A percentile compares a stretch with the other conserved stretches of the same genome.
phyloP scores from a whole-genome alignment of 768 basidiomycete genomes.

The Mrakia frigida region DNA sequence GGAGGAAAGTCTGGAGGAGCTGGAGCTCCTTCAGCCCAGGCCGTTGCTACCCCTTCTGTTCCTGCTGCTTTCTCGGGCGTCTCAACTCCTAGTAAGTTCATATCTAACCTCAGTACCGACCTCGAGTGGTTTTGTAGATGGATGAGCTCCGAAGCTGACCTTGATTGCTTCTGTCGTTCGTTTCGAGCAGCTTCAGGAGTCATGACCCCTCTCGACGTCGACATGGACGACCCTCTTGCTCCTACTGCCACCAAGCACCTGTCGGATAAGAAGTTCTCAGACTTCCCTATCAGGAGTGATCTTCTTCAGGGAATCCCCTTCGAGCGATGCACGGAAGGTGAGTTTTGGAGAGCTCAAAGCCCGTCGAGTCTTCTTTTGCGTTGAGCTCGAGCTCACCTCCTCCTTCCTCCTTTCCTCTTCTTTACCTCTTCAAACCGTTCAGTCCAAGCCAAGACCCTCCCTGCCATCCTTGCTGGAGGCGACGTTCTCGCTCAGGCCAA shows the following conservation, averaged over 20 bases:
- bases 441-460: conserved; percentile 41
- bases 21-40: not conserved
- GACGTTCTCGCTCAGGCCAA: conserved; percentile 38
- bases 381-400: conserved; percentile 6
- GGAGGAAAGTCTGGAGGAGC: not conserved
- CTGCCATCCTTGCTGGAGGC: conserved; percentile 33
- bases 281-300: conserved; percentile 24
- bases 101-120: no score
- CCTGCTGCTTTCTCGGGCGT: not conserved
- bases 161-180: not conserved
- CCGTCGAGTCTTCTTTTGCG: not conserved
- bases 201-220: conserved; percentile 10
- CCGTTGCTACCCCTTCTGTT: not conserved
- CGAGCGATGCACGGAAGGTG: conserved; percentile 40
- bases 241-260: conserved; percentile 26
- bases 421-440: not conserved
- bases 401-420: not conserved
- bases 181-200: not conserved
- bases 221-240: not conserved
- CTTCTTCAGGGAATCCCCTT: conserved; percentile 36
- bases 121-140: not conserved
- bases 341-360: not conserved
- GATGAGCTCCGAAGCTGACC: not conserved
- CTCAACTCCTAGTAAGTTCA: not conserved
- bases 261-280: conserved; percentile 22